Conservation (phyloP, 495 filamentous ascomycete species). For the Penicillium taxi region DNA sequence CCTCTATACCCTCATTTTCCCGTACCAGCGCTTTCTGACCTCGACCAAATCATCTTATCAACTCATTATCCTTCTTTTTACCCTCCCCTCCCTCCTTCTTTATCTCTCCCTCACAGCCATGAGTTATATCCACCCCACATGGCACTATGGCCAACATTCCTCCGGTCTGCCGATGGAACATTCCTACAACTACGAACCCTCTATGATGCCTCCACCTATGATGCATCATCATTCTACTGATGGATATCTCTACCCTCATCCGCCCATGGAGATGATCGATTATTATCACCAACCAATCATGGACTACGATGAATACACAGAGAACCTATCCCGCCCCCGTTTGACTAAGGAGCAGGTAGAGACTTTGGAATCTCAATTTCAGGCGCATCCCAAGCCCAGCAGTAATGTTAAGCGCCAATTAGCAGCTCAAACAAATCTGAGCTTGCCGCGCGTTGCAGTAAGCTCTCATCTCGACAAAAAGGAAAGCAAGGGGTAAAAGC, state of each 20-base stretch:
- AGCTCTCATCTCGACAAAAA: constrained; percentile 22
- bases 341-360: constrained; percentile 79
- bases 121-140: constrained; percentile 42
- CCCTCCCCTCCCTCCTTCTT: constrained; percentile 2
- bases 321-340: constrained; percentile 52
- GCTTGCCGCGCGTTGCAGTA: constrained; percentile 70
- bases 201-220: constrained; percentile 36
- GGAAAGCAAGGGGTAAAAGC: too few relatives aligned
- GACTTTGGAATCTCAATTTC: constrained; percentile 64
- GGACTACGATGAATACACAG: constrained; percentile 45
- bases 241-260: constrained; percentile 37
- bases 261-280: constrained; percentile 39
- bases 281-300: constrained; percentile 43
- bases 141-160: constrained; percentile 31
- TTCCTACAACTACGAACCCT: constrained; percentile 31
- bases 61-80: constrained; percentile 3
- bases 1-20: constrained; percentile 8
- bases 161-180: constrained; percentile 35
- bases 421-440: constrained; percentile 63
- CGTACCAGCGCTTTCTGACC: constrained; percentile 3
- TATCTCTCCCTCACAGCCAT: constrained; percentile 16
- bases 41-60: constrained; percentile 19
- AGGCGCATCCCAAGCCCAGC: constrained; percentile 68
- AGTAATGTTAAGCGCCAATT: constrained; percentile 68
- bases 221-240: constrained; percentile 42